These are phyloP conservation scores for Apiospora hydei DNA, from an alignment of 2,329 filamentous ascomycete species.

Conservation along the genomic window DNA sequence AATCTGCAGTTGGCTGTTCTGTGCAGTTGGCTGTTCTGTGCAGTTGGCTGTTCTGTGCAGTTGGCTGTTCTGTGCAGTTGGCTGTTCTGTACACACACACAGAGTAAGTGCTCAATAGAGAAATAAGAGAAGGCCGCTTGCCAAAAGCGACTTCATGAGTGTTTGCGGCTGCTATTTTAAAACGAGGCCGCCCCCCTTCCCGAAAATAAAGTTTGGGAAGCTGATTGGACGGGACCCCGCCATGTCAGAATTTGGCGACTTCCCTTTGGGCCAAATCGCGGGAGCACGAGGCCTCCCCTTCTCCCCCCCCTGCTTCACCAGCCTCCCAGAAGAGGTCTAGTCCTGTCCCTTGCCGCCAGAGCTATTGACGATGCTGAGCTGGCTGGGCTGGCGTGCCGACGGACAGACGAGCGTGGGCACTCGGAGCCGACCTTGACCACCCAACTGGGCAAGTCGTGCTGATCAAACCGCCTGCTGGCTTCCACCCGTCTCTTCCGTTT, in stretches of 20 bases:
- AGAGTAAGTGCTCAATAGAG: no score
- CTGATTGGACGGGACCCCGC: background rate
- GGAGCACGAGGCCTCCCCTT: slow-evolving; percentile 2
- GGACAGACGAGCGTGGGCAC: background rate
- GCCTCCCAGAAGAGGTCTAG: slow-evolving; percentile 14
- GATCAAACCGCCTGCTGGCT: background rate
- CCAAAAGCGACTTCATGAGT: background rate
- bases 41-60: no score
- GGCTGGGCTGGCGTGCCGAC: background rate
- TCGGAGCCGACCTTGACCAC: background rate
- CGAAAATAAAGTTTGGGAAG: background rate
- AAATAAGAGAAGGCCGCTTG: no score
- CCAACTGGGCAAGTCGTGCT: background rate
- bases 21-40: no score
- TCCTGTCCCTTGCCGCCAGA: background rate
- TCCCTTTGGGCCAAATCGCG: background rate
- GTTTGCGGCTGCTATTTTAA: background rate
- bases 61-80: no score
- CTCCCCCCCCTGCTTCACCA: slow-evolving; percentile 1
- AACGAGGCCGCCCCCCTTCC: background rate
- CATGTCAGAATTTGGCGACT: background rate
- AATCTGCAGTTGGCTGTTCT: background rate
- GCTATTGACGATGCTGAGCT: background rate
- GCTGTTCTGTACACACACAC: background rate
- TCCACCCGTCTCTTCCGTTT: background rate